Percentiles rank a stretch among this genome's conserved stretches.
Conservation (phyloP, 257 asterid genomes). For the Plantago elongata region DNA sequence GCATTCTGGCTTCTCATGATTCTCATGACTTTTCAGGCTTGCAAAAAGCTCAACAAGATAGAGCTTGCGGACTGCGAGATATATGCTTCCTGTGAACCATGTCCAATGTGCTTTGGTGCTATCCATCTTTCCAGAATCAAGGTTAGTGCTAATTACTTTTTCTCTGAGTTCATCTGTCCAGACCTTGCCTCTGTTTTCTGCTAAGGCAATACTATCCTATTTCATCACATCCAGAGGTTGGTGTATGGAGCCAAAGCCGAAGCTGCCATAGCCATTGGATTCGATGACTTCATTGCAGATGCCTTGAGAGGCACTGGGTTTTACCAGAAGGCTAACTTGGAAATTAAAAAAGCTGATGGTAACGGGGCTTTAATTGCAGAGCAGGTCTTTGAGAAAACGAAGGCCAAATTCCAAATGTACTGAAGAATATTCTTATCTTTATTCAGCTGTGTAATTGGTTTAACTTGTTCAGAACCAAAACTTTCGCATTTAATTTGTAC, state of each 20-base stretch:
- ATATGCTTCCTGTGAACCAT: constrained; percentile 94
- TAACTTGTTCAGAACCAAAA: background rate
- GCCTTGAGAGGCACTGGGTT: constrained; percentile 93
- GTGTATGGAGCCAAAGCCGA: constrained; percentile 98
- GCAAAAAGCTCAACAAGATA: constrained; percentile 83
- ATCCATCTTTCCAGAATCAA: constrained; percentile 95
- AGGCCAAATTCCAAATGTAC: constrained; percentile 69
- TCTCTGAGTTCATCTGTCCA: background rate
- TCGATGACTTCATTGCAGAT: constrained; percentile 93
- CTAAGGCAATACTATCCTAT: background rate
- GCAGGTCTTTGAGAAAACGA: constrained; percentile 94
- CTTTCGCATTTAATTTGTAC: constrained; percentile 2
- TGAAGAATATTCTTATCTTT: constrained; percentile 20
- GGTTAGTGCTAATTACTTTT: constrained; percentile 28
- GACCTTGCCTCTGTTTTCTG: background rate
- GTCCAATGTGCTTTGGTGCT: constrained; percentile 99
- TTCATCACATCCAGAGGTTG: constrained; percentile 53
- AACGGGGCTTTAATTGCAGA: constrained; percentile 70
- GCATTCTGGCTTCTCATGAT: constrained; percentile 10
- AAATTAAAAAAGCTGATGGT: constrained; percentile 86
- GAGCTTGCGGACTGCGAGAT: constrained; percentile 97
- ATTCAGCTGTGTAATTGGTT: background rate
- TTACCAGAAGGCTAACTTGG: constrained; percentile 81
- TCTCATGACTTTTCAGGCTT: constrained; percentile 60
- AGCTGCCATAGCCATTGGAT: constrained; percentile 95